Evolutionary conservation across 83 land plant genomes (phyloP).

Genomic region (Picea engelmannii): DNA sequence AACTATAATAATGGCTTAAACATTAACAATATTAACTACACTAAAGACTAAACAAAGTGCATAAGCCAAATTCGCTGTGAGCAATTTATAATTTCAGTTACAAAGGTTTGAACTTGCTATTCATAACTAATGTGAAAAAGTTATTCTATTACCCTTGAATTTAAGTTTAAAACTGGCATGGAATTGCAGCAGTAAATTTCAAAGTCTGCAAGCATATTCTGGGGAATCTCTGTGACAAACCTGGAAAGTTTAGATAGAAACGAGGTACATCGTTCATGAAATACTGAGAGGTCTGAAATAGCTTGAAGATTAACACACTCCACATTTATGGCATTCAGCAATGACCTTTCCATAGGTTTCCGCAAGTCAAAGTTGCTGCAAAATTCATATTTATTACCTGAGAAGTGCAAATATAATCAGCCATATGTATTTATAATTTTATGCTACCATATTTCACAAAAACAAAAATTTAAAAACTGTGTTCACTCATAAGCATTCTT

Average conservation of each 20-base stretch:
- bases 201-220: neutral
- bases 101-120: neutral
- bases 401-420: neutral
- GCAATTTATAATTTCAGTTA: neutral
- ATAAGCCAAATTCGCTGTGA: neutral
- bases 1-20: neutral
- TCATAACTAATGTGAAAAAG: neutral
- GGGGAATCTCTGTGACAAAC: slow-evolving; percentile 24
- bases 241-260: slow-evolving; percentile 64
- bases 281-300: slow-evolving; percentile 28
- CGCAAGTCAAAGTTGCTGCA: slow-evolving; percentile 85
- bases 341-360: slow-evolving; percentile 71
- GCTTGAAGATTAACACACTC: slow-evolving; percentile 67
- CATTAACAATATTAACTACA: too few species aligned
- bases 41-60: too few species aligned
- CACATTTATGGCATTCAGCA: slow-evolving; percentile 37
- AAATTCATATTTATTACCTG: slow-evolving; percentile 60
- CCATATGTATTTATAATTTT: neutral
- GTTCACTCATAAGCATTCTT: too few species aligned
- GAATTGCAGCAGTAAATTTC: slow-evolving; percentile 3
- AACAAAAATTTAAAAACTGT: too few species aligned
- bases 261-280: slow-evolving; percentile 59
- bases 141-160: neutral
- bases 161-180: neutral
- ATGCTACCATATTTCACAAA: too few species aligned